Conservation (phyloP, 75 land plant genomes). For the Cryptomeria japonica region DNA sequence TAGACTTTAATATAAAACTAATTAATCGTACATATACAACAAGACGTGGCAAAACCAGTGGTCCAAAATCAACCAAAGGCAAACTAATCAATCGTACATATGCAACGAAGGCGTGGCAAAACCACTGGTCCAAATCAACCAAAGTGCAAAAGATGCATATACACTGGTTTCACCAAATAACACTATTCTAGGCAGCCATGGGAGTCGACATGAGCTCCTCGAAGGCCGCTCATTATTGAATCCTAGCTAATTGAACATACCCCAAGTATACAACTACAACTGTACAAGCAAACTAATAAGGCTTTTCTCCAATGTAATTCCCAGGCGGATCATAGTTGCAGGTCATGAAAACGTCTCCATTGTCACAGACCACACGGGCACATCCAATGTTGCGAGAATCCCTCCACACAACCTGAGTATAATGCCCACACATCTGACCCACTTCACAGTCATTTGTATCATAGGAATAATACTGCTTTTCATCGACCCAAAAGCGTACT, state of each 20-base stretch:
- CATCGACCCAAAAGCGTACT: constrained; percentile 28
- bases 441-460: constrained; percentile 29
- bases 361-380: constrained; percentile 35
- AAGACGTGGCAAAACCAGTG: no score
- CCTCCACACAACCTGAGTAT: constrained; percentile 61
- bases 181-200: background rate
- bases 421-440: constrained; percentile 54
- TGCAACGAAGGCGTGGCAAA: no score
- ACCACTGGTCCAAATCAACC: no score
- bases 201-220: constrained; percentile 4
- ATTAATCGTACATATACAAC: no score
- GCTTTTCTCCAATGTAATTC: constrained; percentile 37
- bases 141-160: no score
- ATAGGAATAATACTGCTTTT: constrained; percentile 54
- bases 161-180: background rate
- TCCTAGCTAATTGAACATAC: background rate
- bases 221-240: background rate
- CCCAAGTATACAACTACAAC: no score
- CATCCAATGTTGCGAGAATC: constrained; percentile 35
- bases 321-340: constrained; percentile 69
- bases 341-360: constrained; percentile 40
- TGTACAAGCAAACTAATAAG: constrained; percentile 17
- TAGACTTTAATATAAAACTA: no score
- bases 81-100: no score
- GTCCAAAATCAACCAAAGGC: no score